Base-by-base conservation (phyloP, 75 land plant species). In the Cryptomeria japonica region DNA sequence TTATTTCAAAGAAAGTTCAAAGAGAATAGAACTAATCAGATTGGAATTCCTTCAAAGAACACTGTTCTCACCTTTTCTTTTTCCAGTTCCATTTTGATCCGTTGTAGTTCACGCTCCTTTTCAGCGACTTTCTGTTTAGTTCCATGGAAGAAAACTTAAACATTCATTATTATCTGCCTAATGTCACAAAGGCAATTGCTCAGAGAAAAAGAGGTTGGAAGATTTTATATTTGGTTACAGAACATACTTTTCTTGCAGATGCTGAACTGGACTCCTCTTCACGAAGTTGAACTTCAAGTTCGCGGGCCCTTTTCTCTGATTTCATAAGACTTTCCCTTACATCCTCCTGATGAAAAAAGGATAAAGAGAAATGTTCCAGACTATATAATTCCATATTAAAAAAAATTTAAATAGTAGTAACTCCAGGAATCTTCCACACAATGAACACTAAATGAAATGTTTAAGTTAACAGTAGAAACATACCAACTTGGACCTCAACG, bases 401-500 rank as follows among this genome's bases (percentile, higher is more conserved):
- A 53, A 49, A 58, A 70, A 88, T 28, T 41, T 25, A 0, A 83
- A 83, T 34, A 55, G 72, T 25, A 41, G 37, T 19, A 22, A 15
- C 12, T 36, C n/a, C 51, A 37, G 0, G 31, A 28, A 34, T n/a
- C 5, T 72, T 55, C 31, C 38, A 22, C 22, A 37, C 25, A 75
- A 9, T 22, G 77, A 58, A 86, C 25, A 34, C 10, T 31, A 36
- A 16, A 86, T 19, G 34, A 56, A 49, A 39, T 38, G 25, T 14
- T 10, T 19, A 10, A 1, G 41, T 32, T 16, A 86, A 88, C 15
- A 37, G 10, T 77, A 58, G 78, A 80, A 68, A 49, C 46, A 41
- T 93, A 98, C 99, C 96, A 98, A 87, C 89, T 98, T 97, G 70
- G 89, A 86, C 83, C 94, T 91, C 88, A 95, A 89, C 49, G 89